Conservation (phyloP, 768 basidiomycete species). For the Pleurotus eryngii region DNA sequence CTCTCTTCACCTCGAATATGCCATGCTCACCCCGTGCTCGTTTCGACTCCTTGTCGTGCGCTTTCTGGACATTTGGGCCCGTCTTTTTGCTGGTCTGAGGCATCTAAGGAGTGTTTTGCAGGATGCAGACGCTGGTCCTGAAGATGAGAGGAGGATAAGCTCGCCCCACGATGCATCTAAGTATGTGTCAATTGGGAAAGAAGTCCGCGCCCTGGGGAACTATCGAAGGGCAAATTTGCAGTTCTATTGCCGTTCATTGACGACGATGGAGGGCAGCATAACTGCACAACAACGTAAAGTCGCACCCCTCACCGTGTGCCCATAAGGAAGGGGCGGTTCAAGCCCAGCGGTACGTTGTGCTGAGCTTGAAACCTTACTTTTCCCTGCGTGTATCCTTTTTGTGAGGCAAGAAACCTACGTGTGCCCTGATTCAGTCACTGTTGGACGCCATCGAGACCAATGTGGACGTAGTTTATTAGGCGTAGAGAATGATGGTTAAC, state of each 20-base stretch:
- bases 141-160: neutral
- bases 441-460: neutral
- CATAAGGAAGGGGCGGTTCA: too few relatives aligned
- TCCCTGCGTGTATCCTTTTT: too few relatives aligned
- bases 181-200: conserved; percentile 4
- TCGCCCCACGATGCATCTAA: neutral
- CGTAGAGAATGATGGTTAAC: too few relatives aligned
- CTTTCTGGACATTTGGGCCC: conserved; percentile 36
- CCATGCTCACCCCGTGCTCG: conserved; percentile 46
- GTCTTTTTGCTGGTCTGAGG: conserved; percentile 50
- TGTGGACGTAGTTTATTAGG: too few relatives aligned
- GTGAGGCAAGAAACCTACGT: too few relatives aligned
- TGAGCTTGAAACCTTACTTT: too few relatives aligned
- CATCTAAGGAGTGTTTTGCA: conserved; percentile 27
- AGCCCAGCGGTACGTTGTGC: too few relatives aligned
- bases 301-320: neutral
- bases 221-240: neutral
- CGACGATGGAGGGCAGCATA: neutral
- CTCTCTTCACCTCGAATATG: too few relatives aligned
- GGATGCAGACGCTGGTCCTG: neutral
- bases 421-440: too few relatives aligned
- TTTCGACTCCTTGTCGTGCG: conserved; percentile 65
- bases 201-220: neutral
- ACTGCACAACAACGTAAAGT: neutral
- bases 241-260: conserved; percentile 3